Evolutionary conservation across 2,329 filamentous ascomycete genomes (phyloP).

Genomic region (Hymenoscyphus fructigenus): DNA sequence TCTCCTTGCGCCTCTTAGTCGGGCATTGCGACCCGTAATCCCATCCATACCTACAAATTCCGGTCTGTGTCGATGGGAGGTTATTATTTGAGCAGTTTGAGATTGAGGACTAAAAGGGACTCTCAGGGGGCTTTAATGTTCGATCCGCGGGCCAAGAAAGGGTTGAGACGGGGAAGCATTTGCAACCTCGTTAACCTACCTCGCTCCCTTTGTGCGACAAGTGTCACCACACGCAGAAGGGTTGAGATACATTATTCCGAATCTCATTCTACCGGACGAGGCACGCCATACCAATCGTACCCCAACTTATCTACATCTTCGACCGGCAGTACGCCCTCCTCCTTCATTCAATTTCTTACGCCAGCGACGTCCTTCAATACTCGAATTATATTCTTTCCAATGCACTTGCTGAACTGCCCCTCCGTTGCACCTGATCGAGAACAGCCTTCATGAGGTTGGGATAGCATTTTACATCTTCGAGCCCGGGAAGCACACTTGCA

Average conservation of each 20-base stretch:
- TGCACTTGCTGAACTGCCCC: slow-evolving; percentile 34
- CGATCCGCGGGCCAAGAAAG: no score
- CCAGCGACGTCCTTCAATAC: not conserved
- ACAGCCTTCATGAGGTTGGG: slow-evolving; percentile 38
- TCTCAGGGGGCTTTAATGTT: no score
- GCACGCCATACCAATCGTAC: slow-evolving; percentile 35
- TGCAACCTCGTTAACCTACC: no score
- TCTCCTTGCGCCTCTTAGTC: no score
- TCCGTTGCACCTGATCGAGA: slow-evolving; percentile 41
- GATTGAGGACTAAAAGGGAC: no score
- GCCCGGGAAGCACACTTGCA: slow-evolving; percentile 49
- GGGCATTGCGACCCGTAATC: no score
- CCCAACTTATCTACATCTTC: slow-evolving; percentile 34
- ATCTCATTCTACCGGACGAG: slow-evolving; percentile 24
- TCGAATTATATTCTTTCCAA: not conserved
- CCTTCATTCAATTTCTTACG: slow-evolving; percentile 34
- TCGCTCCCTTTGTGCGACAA: no score
- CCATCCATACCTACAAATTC: no score
- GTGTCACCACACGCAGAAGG: not conserved
- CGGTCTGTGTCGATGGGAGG: no score
- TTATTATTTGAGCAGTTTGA: no score
- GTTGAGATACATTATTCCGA: not conserved
- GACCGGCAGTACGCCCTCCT: slow-evolving; percentile 36
- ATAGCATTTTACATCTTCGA: slow-evolving; percentile 51
- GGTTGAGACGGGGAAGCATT: no score